Evolutionary conservation across 495 filamentous ascomycete species (phyloP), one percentile per base, ranked within the genome.

Genomic region (Tuber brumale): DNA sequence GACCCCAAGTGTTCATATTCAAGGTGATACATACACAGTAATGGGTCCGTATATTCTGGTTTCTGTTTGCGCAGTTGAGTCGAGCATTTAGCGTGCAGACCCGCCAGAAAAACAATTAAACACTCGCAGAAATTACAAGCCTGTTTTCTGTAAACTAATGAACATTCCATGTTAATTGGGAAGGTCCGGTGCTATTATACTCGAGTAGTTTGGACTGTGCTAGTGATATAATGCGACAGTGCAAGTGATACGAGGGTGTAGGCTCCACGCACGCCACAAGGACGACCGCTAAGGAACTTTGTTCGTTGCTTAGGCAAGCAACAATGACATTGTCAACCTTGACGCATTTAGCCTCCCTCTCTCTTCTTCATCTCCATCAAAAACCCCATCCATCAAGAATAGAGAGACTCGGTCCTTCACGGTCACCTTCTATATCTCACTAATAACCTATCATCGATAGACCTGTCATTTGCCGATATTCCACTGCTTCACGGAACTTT

Each of bases 301-400:
- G 23, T 23, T 1, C 51, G 16, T 31, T 66, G 27, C 57, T 35
- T 35, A 35, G 57, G 27, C 27, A 14, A 66, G 27, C 14, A 66
- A 66, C 57, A 66, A 66, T 66, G 6, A 35, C 57, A 66, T 66
- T 66, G 57, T 66, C 57, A 66, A 66, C 57, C 4, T 66, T 35
- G 57, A 66, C 57, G 57, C 57, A 27, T 66, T 66, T 66, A 31
- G 57, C 57, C 57, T 66, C 14, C 23, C 46, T 66, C 27, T 18
- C 57, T 35, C 57, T 66, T 66, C 31, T 66, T 27, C 57, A 66
- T 66, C 57, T 66, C 57, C 57, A 66, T 66, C 57, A 35, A n/a
- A n/a, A n/a, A 66, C 57, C 57, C 57, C 57, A 66, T 66, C 57
- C 57, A 66, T 66, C 57, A 18, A 66, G 12, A 66, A 35, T 27